phyloP scores from a whole-genome alignment of 441 rosid species.

The Capsella rubella region DNA sequence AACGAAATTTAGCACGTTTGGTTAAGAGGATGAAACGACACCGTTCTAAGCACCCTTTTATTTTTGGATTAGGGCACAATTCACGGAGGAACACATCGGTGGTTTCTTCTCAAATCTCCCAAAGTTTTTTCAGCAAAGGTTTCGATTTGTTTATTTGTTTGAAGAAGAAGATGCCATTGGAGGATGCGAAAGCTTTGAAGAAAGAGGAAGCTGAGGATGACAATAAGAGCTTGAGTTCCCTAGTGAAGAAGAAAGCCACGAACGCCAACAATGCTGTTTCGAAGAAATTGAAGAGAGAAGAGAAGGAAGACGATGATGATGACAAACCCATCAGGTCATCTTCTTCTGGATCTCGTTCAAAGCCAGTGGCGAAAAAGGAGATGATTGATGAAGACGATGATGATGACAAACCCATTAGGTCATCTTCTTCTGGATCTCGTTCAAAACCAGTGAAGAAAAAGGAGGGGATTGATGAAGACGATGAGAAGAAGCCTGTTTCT shows the following conservation, averaged over 20 bases:
- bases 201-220: conserved; percentile 49
- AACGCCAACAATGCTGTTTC: conserved; percentile 50
- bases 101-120: conserved; percentile 35
- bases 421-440: conserved; percentile 48
- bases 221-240: conserved; percentile 59
- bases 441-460: conserved; percentile 50
- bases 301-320: conserved; percentile 46
- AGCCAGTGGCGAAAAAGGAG: conserved; percentile 10
- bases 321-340: conserved; percentile 38
- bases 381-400: conserved; percentile 35
- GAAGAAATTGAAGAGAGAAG: conserved; percentile 56
- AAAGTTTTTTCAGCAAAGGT: neutral
- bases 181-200: conserved; percentile 56
- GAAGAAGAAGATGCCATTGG: conserved; percentile 63
- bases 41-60: conserved; percentile 2
- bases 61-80: conserved; percentile 35
- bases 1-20: neutral
- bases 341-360: conserved; percentile 48
- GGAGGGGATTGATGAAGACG: conserved; percentile 53
- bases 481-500: conserved; percentile 54
- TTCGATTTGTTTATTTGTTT: conserved; percentile 3
- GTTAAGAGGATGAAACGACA: conserved; percentile 25
- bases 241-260: conserved; percentile 57
- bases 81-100: conserved; percentile 20
- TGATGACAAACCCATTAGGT: conserved; percentile 44